Conservation (phyloP, 1,284 basidiomycete species). For the Pseudozyma hubeiensis region DNA sequence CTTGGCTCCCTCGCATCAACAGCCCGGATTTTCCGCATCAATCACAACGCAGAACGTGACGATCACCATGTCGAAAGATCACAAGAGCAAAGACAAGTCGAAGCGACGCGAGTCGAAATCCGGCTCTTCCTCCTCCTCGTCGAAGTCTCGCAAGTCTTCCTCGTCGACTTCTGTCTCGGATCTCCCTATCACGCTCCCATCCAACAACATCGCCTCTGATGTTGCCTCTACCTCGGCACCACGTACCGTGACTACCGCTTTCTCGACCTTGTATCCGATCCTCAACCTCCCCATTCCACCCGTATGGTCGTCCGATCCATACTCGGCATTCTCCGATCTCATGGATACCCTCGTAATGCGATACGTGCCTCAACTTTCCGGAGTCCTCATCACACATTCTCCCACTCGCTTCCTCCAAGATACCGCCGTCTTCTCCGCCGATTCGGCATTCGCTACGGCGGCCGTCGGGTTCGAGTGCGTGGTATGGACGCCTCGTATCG, state of each 20-base stretch:
- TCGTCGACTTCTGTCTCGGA: conserved; percentile 13
- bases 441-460: conserved; percentile 87
- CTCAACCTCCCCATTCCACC: conserved; percentile 64
- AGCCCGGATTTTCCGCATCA: no score
- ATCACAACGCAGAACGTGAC: not conserved
- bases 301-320: conserved; percentile 49
- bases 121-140: conserved; percentile 3
- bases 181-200: not conserved
- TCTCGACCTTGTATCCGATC: conserved; percentile 53
- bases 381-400: conserved; percentile 88
- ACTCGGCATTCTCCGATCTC: conserved; percentile 57
- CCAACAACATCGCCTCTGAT: not conserved
- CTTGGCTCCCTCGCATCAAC: no score
- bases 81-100: conserved; percentile 40
- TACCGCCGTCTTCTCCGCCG: conserved; percentile 80
- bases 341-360: conserved; percentile 68
- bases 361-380: conserved; percentile 85
- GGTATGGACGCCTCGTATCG: conserved; percentile 88
- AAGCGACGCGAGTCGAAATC: conserved; percentile 31
- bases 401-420: conserved; percentile 78
- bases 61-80: conserved; percentile 37
- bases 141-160: conserved; percentile 34
- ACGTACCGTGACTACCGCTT: conserved; percentile 38
- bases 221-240: not conserved
- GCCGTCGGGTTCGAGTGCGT: conserved; percentile 83